Evolutionary conservation across 2,329 filamentous ascomycete genomes (phyloP).

Genomic region (Daldinia sp.): DNA sequence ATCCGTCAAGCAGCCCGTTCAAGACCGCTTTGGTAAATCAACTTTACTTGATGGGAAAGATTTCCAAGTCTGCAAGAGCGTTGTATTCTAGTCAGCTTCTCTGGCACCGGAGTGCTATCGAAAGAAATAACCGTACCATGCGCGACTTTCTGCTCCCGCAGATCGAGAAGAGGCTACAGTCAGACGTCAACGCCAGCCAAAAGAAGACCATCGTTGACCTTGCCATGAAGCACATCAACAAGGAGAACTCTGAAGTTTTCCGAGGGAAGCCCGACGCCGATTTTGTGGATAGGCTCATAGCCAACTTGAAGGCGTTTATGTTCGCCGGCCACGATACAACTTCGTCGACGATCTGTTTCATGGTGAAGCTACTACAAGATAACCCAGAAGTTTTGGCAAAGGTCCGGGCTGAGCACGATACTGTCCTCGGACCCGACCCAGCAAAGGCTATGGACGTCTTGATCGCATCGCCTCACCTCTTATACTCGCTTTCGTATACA

Average conservation of each 20-base stretch:
- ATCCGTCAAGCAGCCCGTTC: slow-evolving; percentile 34
- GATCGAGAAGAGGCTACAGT: slow-evolving; percentile 38
- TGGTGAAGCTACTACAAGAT: slow-evolving; percentile 45
- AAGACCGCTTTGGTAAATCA: slow-evolving; percentile 40
- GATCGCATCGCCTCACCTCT: slow-evolving; percentile 39
- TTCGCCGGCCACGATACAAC: slow-evolving; percentile 53
- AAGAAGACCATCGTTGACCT: slow-evolving; percentile 44
- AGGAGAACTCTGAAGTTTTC: slow-evolving; percentile 35
- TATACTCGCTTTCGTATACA: slow-evolving; percentile 50
- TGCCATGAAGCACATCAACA: slow-evolving; percentile 40
- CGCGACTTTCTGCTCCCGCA: slow-evolving; percentile 39
- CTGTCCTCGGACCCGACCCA: slow-evolving; percentile 45
- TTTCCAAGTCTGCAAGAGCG: slow-evolving; percentile 29
- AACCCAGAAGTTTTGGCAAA: slow-evolving; percentile 45
- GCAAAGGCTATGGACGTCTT: slow-evolving; percentile 34
- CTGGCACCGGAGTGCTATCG: slow-evolving; percentile 37
- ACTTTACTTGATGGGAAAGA: slow-evolving; percentile 33
- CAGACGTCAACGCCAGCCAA: slow-evolving; percentile 24
- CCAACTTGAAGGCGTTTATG: slow-evolving; percentile 50
- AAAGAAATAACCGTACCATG: slow-evolving; percentile 41
- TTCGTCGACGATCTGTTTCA: slow-evolving; percentile 47
- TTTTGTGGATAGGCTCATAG: slow-evolving; percentile 45
- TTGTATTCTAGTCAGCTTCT: slow-evolving; percentile 35
- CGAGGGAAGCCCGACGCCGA: slow-evolving; percentile 34
- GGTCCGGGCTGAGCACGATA: slow-evolving; percentile 50